These are phyloP conservation scores for Tolypocladium capitatum DNA, from an alignment of 2,329 filamentous ascomycete species.

Conservation along the genomic window DNA sequence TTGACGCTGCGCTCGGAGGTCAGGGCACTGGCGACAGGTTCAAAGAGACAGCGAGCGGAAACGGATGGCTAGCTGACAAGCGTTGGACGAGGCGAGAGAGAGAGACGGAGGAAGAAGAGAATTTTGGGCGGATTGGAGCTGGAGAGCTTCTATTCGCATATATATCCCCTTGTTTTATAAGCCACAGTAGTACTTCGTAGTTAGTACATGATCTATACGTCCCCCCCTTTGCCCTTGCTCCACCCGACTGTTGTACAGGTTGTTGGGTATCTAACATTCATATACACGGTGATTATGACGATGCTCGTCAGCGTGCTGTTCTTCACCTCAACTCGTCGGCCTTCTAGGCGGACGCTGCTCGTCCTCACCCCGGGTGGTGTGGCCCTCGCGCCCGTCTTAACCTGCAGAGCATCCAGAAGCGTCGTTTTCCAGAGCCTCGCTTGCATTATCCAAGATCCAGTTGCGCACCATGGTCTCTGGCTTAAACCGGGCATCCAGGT, in stretches of 20 bases:
- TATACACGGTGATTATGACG: not conserved
- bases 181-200: not conserved
- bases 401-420: not conserved
- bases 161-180: not conserved
- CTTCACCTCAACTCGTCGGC: not conserved
- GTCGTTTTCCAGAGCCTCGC: not conserved
- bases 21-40: not conserved
- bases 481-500: slow-evolving; percentile 3
- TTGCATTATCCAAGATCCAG: not conserved
- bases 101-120: too few species aligned
- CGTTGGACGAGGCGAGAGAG: not conserved
- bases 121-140: not conserved
- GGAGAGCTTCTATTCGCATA: not conserved
- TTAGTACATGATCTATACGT: not conserved
- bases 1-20: not conserved
- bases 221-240: not conserved
- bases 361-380: not conserved
- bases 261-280: not conserved
- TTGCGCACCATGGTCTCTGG: slow-evolving; percentile 5
- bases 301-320: not conserved
- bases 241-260: not conserved
- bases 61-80: not conserved
- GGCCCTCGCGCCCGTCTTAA: not conserved
- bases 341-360: not conserved
- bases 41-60: not conserved